Percentiles rank a stretch among this genome's conserved stretches.
Evolutionary conservation across 1,284 basidiomycete genomes (phyloP).

Genomic region (Stygiomarasmius scandens): DNA sequence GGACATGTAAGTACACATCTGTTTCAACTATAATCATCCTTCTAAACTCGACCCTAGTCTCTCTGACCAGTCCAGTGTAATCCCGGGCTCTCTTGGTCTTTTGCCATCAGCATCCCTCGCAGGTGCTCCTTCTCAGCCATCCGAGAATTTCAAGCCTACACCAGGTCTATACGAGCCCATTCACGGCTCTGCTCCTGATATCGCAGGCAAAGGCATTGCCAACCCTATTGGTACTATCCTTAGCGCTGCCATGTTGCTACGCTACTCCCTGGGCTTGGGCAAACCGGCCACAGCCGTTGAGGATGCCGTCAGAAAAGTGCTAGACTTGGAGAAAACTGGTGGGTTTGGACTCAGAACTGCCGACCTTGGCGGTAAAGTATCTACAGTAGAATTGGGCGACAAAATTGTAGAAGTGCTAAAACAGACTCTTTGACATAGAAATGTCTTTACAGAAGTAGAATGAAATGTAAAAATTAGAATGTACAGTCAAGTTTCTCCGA

Average conservation of each 20-base stretch:
- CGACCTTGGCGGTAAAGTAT: slow-evolving; percentile 84
- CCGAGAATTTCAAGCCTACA: slow-evolving; percentile 72
- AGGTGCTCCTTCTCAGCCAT: slow-evolving; percentile 81
- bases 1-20: slow-evolving; percentile 76
- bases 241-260: slow-evolving; percentile 91
- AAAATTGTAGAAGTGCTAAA: slow-evolving; percentile 81
- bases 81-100: slow-evolving; percentile 95
- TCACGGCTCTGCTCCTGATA: slow-evolving; percentile 95
- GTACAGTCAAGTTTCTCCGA: no score
- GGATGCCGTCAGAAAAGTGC: slow-evolving; percentile 83
- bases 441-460: neutral
- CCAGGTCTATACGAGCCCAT: slow-evolving; percentile 96
- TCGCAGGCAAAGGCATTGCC: slow-evolving; percentile 92
- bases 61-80: slow-evolving; percentile 95
- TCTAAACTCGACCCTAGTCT: slow-evolving; percentile 68
- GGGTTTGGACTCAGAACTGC: slow-evolving; percentile 84
- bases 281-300: slow-evolving; percentile 87
- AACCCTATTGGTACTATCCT: slow-evolving; percentile 98
- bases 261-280: slow-evolving; percentile 92
- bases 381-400: slow-evolving; percentile 84
- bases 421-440: slow-evolving; percentile 48
- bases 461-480: neutral
- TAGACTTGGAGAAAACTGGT: slow-evolving; percentile 75
- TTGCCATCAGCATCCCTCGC: slow-evolving; percentile 95
- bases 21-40: slow-evolving; percentile 2